Conservation (phyloP, 2,329 filamentous ascomycete genomes). For the Sclerotinia minor region DNA sequence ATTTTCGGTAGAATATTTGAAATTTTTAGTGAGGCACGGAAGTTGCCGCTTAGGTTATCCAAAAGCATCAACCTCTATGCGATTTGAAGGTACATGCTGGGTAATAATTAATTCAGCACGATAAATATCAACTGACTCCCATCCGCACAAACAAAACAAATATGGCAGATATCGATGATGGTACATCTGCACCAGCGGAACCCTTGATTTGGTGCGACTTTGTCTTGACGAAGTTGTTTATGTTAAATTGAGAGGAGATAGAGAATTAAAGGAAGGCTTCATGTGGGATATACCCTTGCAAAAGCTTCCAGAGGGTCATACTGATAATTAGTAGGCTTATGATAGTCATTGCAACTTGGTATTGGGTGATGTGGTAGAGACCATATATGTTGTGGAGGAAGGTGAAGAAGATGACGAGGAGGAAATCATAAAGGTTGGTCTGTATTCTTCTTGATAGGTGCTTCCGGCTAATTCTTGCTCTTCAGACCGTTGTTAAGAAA, state of each 20-base stretch:
- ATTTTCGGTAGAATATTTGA: conserved; percentile 11
- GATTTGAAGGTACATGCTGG: conserved; percentile 1
- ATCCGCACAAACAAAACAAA: conserved; percentile 32
- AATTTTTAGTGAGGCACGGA: conserved; percentile 16
- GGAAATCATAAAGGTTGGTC: conserved; percentile 64
- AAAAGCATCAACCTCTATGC: not conserved
- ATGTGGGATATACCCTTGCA: conserved; percentile 61
- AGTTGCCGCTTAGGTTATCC: too few species aligned
- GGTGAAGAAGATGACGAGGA: conserved; percentile 74
- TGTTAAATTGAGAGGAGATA: conserved; percentile 93
- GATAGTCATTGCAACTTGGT: conserved; percentile 98
- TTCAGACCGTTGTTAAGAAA: conserved; percentile 88
- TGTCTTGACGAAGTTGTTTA: conserved; percentile 95
- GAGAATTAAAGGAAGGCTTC: conserved; percentile 90
- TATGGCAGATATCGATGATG: conserved; percentile 85
- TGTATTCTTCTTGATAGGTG: not conserved
- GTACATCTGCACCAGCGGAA: conserved; percentile 69
- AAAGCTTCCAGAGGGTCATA: conserved; percentile 26
- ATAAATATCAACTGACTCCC: conserved; percentile 12
- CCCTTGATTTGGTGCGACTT: conserved; percentile 91
- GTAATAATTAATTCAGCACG: conserved; percentile 12
- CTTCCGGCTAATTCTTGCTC: not conserved
- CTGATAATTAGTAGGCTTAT: conserved; percentile 67
- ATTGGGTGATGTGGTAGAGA: conserved; percentile 94
- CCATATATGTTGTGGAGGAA: conserved; percentile 89